Percentiles rank a stretch among this genome's conserved stretches.
Evolutionary conservation across 225 moss, liverwort and hornwort genomes (phyloP).

Genomic region (Takakia lepidozioides): DNA sequence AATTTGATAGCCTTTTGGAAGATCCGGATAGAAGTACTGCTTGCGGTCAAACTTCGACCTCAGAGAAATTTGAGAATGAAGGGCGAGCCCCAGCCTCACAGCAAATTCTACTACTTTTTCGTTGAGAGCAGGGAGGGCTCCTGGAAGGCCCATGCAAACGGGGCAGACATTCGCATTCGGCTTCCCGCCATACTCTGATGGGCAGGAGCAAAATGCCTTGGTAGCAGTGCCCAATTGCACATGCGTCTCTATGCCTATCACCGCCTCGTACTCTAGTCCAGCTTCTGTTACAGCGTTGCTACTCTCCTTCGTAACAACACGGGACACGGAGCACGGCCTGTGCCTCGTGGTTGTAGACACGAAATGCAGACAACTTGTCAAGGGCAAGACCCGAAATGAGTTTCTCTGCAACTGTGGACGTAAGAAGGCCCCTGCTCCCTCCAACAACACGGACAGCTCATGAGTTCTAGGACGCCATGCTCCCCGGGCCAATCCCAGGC

Average conservation of each 20-base stretch:
- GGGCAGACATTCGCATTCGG: conserved; percentile 91
- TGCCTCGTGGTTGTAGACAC: conserved; percentile 2
- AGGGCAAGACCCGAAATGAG: conserved; percentile 1
- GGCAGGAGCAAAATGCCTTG: conserved; percentile 90
- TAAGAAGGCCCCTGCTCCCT: conserved; percentile 10
- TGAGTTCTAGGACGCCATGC: background rate
- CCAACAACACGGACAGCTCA: conserved; percentile 7
- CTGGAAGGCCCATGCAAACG: conserved; percentile 96
- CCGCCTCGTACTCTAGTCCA: conserved; percentile 65
- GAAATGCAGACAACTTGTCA: conserved; percentile 20
- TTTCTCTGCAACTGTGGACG: conserved; percentile 8
- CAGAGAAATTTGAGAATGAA: conserved; percentile 65
- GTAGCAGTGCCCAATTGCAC: conserved; percentile 83
- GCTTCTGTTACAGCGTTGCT: conserved; percentile 5
- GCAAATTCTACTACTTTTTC: conserved; percentile 74
- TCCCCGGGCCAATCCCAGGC: conserved; percentile 35
- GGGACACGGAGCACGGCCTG: conserved; percentile 2
- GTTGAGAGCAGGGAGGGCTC: conserved; percentile 81
- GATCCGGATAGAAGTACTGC: conserved; percentile 98
- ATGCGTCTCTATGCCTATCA: conserved; percentile 96
- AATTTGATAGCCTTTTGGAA: conserved; percentile 95
- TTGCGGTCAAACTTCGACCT: conserved; percentile 93
- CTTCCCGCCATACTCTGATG: conserved; percentile 79
- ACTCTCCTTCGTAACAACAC: conserved; percentile 21
- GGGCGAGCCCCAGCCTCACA: conserved; percentile 78